Conservation (phyloP, 371 early-diverging fungal genomes). For the Nematocida displodere region DNA sequence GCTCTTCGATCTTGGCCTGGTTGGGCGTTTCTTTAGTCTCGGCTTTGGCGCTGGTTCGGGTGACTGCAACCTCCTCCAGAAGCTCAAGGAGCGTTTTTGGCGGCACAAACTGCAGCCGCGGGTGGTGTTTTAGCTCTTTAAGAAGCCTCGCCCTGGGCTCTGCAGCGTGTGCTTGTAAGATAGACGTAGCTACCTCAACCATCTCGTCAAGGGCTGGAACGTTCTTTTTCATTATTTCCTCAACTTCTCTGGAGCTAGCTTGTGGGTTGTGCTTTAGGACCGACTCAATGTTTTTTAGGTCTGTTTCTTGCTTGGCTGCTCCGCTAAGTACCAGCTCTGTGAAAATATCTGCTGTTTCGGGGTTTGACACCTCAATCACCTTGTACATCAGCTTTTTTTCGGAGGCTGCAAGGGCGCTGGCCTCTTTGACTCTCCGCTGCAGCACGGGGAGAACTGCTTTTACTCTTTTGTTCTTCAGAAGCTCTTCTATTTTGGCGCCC, state of each 20-base stretch:
- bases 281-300: slow-evolving; percentile 28
- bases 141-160: slow-evolving; percentile 22
- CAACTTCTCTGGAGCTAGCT: background rate
- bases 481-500: slow-evolving; percentile 24
- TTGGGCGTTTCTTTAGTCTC: background rate
- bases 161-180: slow-evolving; percentile 13
- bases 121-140: slow-evolving; percentile 54
- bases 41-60: background rate
- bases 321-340: background rate
- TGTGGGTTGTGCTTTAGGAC: background rate
- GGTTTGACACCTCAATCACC: slow-evolving; percentile 25
- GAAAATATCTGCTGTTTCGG: background rate
- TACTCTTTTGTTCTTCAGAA: slow-evolving; percentile 43
- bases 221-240: slow-evolving; percentile 17
- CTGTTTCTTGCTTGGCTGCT: slow-evolving; percentile 15
- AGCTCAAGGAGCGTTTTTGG: slow-evolving; percentile 30
- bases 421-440: background rate
- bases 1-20: slow-evolving; percentile 8
- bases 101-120: slow-evolving; percentile 32
- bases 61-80: slow-evolving; percentile 8
- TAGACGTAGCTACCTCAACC: slow-evolving; percentile 1
- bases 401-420: background rate
- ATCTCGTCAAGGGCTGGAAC: slow-evolving; percentile 21
- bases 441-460: background rate
- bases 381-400: slow-evolving; percentile 42